Percentiles rank a stretch among this genome's conserved stretches.
Evolutionary conservation across 179 eudicot genomes (phyloP).

Genomic region (Drosera spatulata): DNA sequence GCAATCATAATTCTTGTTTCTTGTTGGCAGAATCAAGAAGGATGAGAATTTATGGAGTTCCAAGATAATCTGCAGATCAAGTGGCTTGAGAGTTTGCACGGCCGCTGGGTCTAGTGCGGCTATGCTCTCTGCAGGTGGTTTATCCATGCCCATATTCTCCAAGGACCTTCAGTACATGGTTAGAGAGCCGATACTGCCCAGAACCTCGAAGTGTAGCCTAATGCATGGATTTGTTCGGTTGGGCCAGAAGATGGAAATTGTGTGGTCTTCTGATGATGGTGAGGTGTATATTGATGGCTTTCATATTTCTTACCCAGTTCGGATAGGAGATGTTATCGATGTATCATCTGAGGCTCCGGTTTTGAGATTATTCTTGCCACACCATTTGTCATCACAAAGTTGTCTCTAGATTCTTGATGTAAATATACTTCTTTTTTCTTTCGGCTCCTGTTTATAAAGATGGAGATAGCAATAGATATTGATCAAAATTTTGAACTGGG

Average conservation of each 20-base stretch:
- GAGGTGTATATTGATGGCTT: slow-evolving; percentile 68
- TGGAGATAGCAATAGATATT: no score
- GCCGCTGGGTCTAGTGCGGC: slow-evolving; percentile 97
- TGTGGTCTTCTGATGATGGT: slow-evolving; percentile 66
- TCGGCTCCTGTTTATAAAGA: no score
- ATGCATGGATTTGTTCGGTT: slow-evolving; percentile 58
- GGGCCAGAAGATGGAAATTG: slow-evolving; percentile 41
- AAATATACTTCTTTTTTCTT: no score
- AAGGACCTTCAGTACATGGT: slow-evolving; percentile 26
- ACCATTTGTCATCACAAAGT: slow-evolving; percentile 16
- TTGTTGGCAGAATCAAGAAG: slow-evolving; percentile 31
- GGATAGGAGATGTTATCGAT: slow-evolving; percentile 52
- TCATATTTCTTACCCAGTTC: slow-evolving; percentile 34
- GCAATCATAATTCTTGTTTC: no score
- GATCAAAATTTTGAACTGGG: no score
- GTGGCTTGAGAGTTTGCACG: slow-evolving; percentile 88
- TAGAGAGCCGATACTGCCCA: slow-evolving; percentile 53
- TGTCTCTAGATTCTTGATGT: no score
- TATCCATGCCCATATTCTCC: slow-evolving; percentile 59
- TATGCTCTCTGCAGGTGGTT: slow-evolving; percentile 90
- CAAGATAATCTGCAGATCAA: slow-evolving; percentile 52
- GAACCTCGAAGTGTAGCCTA: slow-evolving; percentile 13
- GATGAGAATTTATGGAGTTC: slow-evolving; percentile 23
- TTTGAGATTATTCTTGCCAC: slow-evolving; percentile 62
- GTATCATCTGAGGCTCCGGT: slow-evolving; percentile 51